Evolutionary conservation across 106 monocot species (phyloP).

Genomic region (Allium fistulosum): DNA sequence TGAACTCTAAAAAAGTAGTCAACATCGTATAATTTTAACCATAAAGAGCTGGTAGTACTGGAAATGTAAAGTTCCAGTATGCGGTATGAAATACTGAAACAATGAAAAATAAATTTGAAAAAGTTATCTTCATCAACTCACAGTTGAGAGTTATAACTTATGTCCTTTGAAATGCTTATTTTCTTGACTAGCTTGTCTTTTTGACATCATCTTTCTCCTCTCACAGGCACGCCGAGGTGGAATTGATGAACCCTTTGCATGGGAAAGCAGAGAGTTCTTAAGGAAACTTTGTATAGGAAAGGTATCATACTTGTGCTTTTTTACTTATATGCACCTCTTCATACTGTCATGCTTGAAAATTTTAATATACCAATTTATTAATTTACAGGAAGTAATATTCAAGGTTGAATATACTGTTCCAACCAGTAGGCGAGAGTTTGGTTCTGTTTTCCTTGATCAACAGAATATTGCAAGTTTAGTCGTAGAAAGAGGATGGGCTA

Average conservation of each 20-base stretch:
- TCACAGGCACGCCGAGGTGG: slow-evolving; percentile 76
- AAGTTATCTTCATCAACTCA: too few species aligned
- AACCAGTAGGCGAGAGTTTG: slow-evolving; percentile 84
- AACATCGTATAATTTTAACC: too few species aligned
- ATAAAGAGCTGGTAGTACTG: too few species aligned
- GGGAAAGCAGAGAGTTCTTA: slow-evolving; percentile 89
- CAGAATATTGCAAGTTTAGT: too few species aligned
- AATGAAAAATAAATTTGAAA: too few species aligned
- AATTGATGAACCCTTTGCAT: slow-evolving; percentile 91
- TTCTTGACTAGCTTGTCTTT: too few species aligned
- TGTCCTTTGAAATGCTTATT: too few species aligned
- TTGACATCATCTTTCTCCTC: not conserved
- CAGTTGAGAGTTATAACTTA: too few species aligned
- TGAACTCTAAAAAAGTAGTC: too few species aligned
- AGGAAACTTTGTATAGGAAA: slow-evolving; percentile 94
- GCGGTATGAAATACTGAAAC: too few species aligned
- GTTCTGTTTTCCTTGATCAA: slow-evolving; percentile 73
- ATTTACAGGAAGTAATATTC: slow-evolving; percentile 81
- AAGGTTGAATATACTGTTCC: slow-evolving; percentile 74
- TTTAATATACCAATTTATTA: not conserved
- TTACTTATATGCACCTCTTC: not conserved
- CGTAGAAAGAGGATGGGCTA: too few species aligned
- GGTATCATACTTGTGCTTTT: slow-evolving; percentile 26
- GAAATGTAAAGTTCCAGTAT: too few species aligned
- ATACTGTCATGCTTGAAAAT: not conserved